Evolutionary conservation across 306 rosid species (phyloP).

Genomic region (Cercis canadensis): DNA sequence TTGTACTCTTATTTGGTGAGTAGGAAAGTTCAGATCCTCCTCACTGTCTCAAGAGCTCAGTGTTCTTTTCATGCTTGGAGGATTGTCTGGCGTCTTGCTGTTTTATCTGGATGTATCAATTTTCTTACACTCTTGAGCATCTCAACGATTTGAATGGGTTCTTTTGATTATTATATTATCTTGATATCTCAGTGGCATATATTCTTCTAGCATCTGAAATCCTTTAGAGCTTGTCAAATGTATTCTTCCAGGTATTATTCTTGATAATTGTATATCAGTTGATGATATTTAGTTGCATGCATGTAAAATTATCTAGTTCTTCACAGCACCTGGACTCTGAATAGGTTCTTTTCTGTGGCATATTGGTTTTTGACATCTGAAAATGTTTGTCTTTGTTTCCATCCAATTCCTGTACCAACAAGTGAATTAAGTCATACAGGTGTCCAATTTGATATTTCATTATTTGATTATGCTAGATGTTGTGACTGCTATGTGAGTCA

Average conservation of each 20-base stretch:
- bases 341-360: constrained; percentile 14
- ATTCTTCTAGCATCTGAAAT: too few species aligned
- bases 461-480: constrained; percentile 18
- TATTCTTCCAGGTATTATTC: too few species aligned
- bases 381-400: too few species aligned
- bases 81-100: too few species aligned
- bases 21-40: too few species aligned
- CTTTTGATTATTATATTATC: neutral
- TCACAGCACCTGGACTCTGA: neutral
- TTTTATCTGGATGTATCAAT: constrained; percentile 17
- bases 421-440: constrained; percentile 28
- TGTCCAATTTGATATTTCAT: constrained; percentile 9
- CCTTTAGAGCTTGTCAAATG: too few species aligned
- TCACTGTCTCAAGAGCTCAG: too few species aligned
- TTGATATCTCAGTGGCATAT: neutral
- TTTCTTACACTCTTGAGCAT: neutral
- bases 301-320: neutral
- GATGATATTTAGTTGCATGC: constrained; percentile 1
- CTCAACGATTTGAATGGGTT: too few species aligned
- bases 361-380: constrained; percentile 9
- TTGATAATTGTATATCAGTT: neutral
- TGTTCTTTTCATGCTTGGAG: neutral
- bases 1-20: too few species aligned
- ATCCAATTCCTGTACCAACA: too few species aligned
- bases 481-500: constrained; percentile 4